Evolutionary conservation across 495 filamentous ascomycete genomes (phyloP).

Genomic region (Beverwykella pulmonaria): DNA sequence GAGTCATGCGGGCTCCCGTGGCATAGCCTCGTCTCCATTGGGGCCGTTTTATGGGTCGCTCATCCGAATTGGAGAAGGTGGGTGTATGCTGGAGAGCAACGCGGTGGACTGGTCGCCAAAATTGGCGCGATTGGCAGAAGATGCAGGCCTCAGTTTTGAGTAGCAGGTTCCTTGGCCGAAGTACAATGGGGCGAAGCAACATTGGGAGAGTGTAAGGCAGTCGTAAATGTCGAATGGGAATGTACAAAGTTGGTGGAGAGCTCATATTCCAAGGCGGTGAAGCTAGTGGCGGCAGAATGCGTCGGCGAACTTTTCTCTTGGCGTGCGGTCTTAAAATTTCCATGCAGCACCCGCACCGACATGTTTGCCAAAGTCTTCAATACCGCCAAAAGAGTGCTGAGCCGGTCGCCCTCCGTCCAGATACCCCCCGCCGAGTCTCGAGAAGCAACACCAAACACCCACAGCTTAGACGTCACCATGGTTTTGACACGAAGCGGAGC

Average conservation of each 20-base stretch:
- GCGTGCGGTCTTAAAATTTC: conserved; percentile 19
- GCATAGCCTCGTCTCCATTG: not conserved
- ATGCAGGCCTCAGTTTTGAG: conserved; percentile 14
- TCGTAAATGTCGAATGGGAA: too few species aligned
- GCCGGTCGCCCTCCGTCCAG: conserved; percentile 29
- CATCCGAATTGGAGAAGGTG: too few species aligned
- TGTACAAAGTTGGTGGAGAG: not conserved
- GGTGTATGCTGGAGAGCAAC: not conserved
- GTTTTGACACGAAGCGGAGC: conserved; percentile 32
- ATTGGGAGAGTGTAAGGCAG: too few species aligned
- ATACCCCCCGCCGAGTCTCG: not conserved
- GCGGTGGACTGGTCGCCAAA: conserved; percentile 2
- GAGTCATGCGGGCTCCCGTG: not conserved
- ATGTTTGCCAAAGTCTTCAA: conserved; percentile 32
- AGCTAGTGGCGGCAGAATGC: conserved; percentile 11
- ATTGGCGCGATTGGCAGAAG: conserved; percentile 23
- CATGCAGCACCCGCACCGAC: conserved; percentile 1
- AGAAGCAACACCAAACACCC: conserved; percentile 5
- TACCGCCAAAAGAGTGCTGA: conserved; percentile 26
- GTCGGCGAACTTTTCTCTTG: conserved; percentile 27
- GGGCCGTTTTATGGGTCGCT: not conserved
- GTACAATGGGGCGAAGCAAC: not conserved
- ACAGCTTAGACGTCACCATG: conserved; percentile 18
- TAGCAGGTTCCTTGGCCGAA: not conserved
- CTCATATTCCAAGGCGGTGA: not conserved